phyloP scores from a whole-genome alignment of 495 filamentous ascomycete genomes.

The Hamigera avellanea region DNA sequence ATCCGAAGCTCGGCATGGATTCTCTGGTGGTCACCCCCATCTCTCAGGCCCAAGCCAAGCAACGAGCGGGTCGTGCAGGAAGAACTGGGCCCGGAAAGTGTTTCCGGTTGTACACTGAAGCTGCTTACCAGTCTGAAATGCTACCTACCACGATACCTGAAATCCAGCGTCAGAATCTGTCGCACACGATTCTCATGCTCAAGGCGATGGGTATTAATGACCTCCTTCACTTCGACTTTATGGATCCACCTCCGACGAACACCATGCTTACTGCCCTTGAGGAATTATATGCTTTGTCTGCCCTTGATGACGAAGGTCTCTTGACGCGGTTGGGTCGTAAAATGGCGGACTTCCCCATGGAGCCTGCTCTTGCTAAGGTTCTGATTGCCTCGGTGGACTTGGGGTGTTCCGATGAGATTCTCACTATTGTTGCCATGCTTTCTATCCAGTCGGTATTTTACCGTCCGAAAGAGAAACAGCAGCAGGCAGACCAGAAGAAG shows the following conservation, averaged over 20 bases:
- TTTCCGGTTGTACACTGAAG: constrained; percentile 92
- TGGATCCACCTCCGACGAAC: constrained; percentile 95
- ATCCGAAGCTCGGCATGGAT: constrained; percentile 97
- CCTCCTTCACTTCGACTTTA: constrained; percentile 94
- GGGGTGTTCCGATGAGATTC: constrained; percentile 83
- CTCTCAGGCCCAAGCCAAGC: constrained; percentile 92
- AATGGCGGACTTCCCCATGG: constrained; percentile 98
- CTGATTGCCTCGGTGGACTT: constrained; percentile 80
- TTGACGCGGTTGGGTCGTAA: constrained; percentile 86
- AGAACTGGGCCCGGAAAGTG: constrained; percentile 94
- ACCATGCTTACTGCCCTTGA: constrained; percentile 96
- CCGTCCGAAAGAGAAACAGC: constrained; percentile 91
- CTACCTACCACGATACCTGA: constrained; percentile 90
- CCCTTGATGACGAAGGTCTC: constrained; percentile 92
- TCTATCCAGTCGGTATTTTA: constrained; percentile 80
- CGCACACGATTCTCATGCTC: constrained; percentile 90
- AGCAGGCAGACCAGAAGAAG: constrained; percentile 94
- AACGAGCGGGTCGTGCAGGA: constrained; percentile 85
- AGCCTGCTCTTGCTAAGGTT: constrained; percentile 78
- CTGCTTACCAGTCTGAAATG: constrained; percentile 95
- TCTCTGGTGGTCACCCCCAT: constrained; percentile 90
- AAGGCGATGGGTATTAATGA: constrained; percentile 99
- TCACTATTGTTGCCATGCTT: constrained; percentile 93
- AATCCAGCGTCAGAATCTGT: constrained; percentile 93
- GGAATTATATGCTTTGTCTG: constrained; percentile 84